These are phyloP conservation scores for Bacidia rubella DNA, from an alignment of 495 filamentous ascomycete species.

Conservation along the genomic window DNA sequence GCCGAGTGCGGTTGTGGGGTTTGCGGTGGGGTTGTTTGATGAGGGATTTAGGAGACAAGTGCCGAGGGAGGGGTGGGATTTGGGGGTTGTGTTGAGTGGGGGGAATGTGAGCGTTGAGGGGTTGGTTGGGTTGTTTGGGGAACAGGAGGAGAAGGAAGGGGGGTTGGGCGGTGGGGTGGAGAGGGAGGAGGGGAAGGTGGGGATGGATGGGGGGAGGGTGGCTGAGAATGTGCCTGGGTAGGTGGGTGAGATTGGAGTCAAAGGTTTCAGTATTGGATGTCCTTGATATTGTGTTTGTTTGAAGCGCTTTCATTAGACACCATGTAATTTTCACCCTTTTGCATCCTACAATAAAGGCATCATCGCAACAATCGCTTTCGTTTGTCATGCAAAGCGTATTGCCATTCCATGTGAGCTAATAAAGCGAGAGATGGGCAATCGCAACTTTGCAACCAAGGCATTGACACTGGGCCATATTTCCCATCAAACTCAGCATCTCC, in stretches of 20 bases:
- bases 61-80: constrained; percentile 70
- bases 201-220: constrained; percentile 24
- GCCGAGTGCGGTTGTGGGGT: constrained; percentile 72
- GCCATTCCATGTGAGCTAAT: no score
- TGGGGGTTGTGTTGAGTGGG: constrained; percentile 77
- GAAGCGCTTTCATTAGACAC: no score
- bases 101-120: constrained; percentile 82
- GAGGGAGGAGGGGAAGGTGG: constrained; percentile 25
- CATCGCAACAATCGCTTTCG: no score
- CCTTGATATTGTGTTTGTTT: no score
- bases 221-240: constrained; percentile 37
- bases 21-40: constrained; percentile 73
- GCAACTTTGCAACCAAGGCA: no score
- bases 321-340: no score
- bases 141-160: constrained; percentile 6
- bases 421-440: no score
- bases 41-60: constrained; percentile 66
- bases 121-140: constrained; percentile 50
- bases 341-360: no score
- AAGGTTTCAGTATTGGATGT: no score
- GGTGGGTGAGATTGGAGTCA: background rate
- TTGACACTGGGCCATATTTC: no score
- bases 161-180: constrained; percentile 13
- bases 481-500: no score
- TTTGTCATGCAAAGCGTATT: no score